A percentile compares a stretch with the other conserved stretches of the same genome.
Conservation (phyloP, 1,284 basidiomycete genomes). For the Ceratobasidium sp. region DNA sequence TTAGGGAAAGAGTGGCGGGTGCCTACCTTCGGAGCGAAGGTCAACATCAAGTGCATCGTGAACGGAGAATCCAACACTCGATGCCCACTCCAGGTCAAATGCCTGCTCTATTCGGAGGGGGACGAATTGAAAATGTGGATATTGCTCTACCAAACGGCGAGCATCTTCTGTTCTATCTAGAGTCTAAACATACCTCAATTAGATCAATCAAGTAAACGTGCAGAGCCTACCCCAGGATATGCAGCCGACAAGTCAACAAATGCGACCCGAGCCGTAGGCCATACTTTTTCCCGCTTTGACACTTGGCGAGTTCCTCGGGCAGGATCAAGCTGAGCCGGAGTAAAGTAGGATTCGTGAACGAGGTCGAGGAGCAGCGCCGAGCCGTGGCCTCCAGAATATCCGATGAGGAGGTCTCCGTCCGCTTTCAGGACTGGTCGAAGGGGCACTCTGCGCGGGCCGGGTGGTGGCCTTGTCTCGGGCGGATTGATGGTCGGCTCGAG, state of each 20-base stretch:
- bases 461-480: slow-evolving; percentile 48
- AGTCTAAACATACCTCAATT: slow-evolving; percentile 53
- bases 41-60: slow-evolving; percentile 52
- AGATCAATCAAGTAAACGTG: background rate
- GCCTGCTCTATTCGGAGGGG: slow-evolving; percentile 71
- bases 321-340: slow-evolving; percentile 45
- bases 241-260: slow-evolving; percentile 73
- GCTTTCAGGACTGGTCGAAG: slow-evolving; percentile 61
- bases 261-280: slow-evolving; percentile 66
- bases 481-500: slow-evolving; percentile 71
- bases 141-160: slow-evolving; percentile 55
- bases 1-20: slow-evolving; percentile 47
- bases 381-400: slow-evolving; percentile 75
- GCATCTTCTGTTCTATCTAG: slow-evolving; percentile 64
- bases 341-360: slow-evolving; percentile 67
- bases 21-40: slow-evolving; percentile 46
- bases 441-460: slow-evolving; percentile 4
- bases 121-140: slow-evolving; percentile 64
- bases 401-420: slow-evolving; percentile 68
- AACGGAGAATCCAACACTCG: slow-evolving; percentile 7
- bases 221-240: slow-evolving; percentile 62
- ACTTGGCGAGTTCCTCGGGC: slow-evolving; percentile 52
- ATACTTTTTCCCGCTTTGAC: slow-evolving; percentile 63
- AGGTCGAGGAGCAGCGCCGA: slow-evolving; percentile 76
- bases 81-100: slow-evolving; percentile 66